phyloP scores from a whole-genome alignment of 2,329 filamentous ascomycete genomes.

The Fusarium sp. region DNA sequence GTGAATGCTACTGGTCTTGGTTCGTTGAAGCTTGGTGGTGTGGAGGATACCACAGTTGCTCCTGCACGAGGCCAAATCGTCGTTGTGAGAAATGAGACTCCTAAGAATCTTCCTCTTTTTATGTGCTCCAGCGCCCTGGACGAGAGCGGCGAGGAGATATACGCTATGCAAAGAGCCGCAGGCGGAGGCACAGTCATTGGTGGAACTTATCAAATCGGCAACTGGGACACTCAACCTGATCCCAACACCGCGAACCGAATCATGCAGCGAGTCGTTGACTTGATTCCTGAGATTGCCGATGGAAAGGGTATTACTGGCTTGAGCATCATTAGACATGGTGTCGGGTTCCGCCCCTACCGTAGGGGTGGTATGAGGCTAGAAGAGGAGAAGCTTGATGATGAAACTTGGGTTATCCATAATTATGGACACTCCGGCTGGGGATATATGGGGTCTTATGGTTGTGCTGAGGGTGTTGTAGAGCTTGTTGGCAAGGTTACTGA shows the following conservation, averaged over 20 bases:
- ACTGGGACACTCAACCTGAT: slow-evolving; percentile 83
- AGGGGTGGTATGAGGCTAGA: slow-evolving; percentile 80
- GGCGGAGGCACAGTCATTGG: slow-evolving; percentile 85
- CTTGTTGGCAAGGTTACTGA: slow-evolving; percentile 71
- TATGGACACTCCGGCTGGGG: slow-evolving; percentile 86
- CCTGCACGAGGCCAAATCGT: slow-evolving; percentile 87
- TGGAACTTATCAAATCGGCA: slow-evolving; percentile 81
- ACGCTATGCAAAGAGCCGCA: slow-evolving; percentile 83
- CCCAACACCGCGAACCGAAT: slow-evolving; percentile 81
- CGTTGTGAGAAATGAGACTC: slow-evolving; percentile 73
- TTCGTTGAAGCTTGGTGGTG: slow-evolving; percentile 80
- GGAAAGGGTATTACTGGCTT: slow-evolving; percentile 78
- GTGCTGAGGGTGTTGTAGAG: slow-evolving; percentile 73
- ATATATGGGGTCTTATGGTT: slow-evolving; percentile 77
- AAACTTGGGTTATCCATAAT: slow-evolving; percentile 77
- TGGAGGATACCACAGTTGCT: slow-evolving; percentile 76
- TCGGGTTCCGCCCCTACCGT: slow-evolving; percentile 81
- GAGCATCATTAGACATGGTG: slow-evolving; percentile 81
- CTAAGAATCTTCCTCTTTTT: slow-evolving; percentile 74
- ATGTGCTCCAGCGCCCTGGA: slow-evolving; percentile 79
- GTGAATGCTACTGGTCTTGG: slow-evolving; percentile 88
- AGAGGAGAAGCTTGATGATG: slow-evolving; percentile 61
- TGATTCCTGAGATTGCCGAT: slow-evolving; percentile 71
- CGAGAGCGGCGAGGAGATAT: slow-evolving; percentile 76
- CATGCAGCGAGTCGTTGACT: slow-evolving; percentile 77